Conservation (phyloP, 2,329 filamentous ascomycete genomes). For the Paraphaeosphaeria sporulosa region DNA sequence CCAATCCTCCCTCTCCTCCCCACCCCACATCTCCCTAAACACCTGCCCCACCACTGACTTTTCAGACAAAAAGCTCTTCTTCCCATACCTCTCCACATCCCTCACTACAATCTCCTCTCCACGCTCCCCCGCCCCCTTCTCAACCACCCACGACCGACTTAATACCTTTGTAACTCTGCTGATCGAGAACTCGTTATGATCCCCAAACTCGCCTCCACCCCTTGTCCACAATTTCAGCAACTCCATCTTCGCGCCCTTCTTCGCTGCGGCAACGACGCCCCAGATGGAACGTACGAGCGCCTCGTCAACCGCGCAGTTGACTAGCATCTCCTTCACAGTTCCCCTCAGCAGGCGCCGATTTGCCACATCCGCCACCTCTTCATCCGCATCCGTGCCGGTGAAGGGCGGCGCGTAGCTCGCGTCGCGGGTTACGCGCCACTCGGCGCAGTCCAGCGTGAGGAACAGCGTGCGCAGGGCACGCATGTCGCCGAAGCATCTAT, state of each 20-base stretch:
- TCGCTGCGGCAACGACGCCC: slow-evolving; percentile 21
- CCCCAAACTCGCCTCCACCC: slow-evolving; percentile 16
- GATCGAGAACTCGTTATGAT: neutral
- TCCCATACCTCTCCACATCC: slow-evolving; percentile 22
- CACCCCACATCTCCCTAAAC: slow-evolving; percentile 23
- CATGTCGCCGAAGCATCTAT: slow-evolving; percentile 28
- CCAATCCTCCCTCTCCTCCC: slow-evolving; percentile 24
- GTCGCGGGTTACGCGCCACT: slow-evolving; percentile 21
- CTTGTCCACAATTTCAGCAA: slow-evolving; percentile 30
- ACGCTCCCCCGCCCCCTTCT: slow-evolving; percentile 24
- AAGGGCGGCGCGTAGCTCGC: slow-evolving; percentile 20
- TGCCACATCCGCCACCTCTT: slow-evolving; percentile 8
- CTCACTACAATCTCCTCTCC: slow-evolving; percentile 22
- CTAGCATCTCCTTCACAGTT: slow-evolving; percentile 22
- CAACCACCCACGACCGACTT: slow-evolving; percentile 33
- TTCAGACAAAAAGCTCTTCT: too few relatives aligned
- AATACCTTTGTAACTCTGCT: slow-evolving; percentile 15
- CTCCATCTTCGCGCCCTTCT: slow-evolving; percentile 27
- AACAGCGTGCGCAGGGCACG: slow-evolving; percentile 22
- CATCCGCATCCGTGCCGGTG: slow-evolving; percentile 21
- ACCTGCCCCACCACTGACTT: neutral
- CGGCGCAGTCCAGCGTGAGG: slow-evolving; percentile 26
- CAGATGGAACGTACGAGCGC: slow-evolving; percentile 29
- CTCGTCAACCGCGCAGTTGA: slow-evolving; percentile 33
- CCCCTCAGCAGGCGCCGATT: slow-evolving; percentile 17